These are phyloP conservation scores for Paracamarosporium sp. DNA, from an alignment of 2,329 filamentous ascomycete species.

Conservation along the genomic window DNA sequence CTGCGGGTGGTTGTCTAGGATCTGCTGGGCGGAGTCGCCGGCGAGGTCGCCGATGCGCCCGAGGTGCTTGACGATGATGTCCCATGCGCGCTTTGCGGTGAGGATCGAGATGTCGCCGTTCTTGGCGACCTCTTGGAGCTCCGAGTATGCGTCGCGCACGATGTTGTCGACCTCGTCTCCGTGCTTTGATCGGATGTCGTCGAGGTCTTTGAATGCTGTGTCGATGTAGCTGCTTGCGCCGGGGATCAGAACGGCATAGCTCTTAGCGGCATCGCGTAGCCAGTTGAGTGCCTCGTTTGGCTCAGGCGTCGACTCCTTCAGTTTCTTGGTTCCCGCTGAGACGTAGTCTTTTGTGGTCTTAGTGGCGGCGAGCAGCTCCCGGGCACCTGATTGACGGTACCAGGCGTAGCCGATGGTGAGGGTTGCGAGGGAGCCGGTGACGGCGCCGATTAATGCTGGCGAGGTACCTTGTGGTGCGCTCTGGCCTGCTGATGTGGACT, in stretches of 20 bases:
- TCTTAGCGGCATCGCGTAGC: slow-evolving; percentile 70
- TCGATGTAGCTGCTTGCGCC: slow-evolving; percentile 74
- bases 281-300: slow-evolving; percentile 71
- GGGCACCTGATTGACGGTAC: slow-evolving; percentile 62
- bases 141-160: slow-evolving; percentile 69
- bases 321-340: slow-evolving; percentile 64
- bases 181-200: slow-evolving; percentile 71
- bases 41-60: slow-evolving; percentile 67
- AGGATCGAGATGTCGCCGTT: slow-evolving; percentile 67
- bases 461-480: slow-evolving; percentile 27
- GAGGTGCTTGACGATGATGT: slow-evolving; percentile 68
- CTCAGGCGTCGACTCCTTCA: slow-evolving; percentile 68
- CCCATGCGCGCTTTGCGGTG: slow-evolving; percentile 66
- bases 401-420: slow-evolving; percentile 57
- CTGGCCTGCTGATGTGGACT: slow-evolving; percentile 35
- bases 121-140: slow-evolving; percentile 68
- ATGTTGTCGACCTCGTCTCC: slow-evolving; percentile 73
- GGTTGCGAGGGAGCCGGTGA: slow-evolving; percentile 58
- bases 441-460: slow-evolving; percentile 55
- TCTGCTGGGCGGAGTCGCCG: slow-evolving; percentile 66
- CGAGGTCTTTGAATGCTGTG: slow-evolving; percentile 72
- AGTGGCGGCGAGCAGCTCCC: slow-evolving; percentile 56
- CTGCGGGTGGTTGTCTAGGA: slow-evolving; percentile 76
- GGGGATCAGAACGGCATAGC: slow-evolving; percentile 75
- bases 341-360: slow-evolving; percentile 68